Conservation (phyloP, 305 asterid species). For the Fraxinus nigra region DNA sequence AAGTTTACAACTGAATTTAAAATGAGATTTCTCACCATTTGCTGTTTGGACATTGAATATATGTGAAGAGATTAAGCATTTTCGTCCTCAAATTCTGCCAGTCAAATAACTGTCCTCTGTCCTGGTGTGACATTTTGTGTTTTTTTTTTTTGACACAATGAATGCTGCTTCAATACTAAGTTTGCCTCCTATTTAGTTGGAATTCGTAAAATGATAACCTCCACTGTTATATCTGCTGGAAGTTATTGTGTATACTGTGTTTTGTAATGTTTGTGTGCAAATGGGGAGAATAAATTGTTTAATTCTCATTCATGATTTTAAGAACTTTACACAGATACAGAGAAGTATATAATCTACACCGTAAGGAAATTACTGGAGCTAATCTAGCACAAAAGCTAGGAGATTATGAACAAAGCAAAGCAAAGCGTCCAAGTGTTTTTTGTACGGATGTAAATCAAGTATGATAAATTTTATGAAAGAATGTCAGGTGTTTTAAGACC, state of each 20-base stretch:
- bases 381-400: neutral
- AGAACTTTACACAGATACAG: neutral
- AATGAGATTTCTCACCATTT: neutral
- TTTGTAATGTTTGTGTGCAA: neutral
- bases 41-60: neutral
- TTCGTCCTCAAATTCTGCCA: neutral
- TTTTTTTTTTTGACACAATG: neutral
- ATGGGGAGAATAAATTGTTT: neutral
- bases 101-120: neutral
- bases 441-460: neutral
- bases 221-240: neutral
- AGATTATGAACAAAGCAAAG: neutral
- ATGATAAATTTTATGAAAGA: neutral
- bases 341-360: neutral
- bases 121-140: neutral
- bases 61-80: neutral
- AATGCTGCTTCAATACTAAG: neutral
- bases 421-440: neutral
- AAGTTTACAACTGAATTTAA: neutral
- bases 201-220: neutral
- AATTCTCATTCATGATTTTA: neutral
- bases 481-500: neutral
- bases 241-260: neutral
- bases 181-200: neutral
- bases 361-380: neutral